A percentile compares a stretch with the other conserved stretches of the same genome.
phyloP scores from a whole-genome alignment of 2,329 filamentous ascomycete genomes.

The Calonectria hongkongensis region DNA sequence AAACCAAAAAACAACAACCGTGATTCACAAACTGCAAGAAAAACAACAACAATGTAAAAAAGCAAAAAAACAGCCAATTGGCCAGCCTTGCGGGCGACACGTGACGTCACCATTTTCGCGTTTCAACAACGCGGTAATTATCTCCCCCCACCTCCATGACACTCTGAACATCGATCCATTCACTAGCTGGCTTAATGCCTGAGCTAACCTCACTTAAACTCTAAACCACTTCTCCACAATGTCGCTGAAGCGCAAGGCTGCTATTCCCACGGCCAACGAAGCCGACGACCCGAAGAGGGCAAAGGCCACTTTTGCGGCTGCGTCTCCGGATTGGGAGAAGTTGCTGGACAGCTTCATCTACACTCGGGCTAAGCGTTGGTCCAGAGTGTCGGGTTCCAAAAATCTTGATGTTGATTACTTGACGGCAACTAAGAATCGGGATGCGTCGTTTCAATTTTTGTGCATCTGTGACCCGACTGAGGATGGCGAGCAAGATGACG shows the following conservation, averaged over 20 bases:
- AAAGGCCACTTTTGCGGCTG: not conserved
- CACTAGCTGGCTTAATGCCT: too few species aligned
- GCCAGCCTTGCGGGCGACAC: too few species aligned
- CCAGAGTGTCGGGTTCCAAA: not conserved
- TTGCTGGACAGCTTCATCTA: not conserved
- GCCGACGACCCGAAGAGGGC: not conserved
- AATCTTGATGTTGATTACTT: not conserved
- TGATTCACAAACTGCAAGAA: too few species aligned
- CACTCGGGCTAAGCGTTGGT: not conserved
- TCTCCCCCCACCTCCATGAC: too few species aligned
- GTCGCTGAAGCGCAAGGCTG: conserved; percentile 8
- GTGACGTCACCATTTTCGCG: too few species aligned
- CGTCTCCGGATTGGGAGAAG: not conserved
- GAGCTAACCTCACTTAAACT: too few species aligned
- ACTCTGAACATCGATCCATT: too few species aligned
- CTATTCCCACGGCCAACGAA: not conserved
- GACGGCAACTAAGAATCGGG: not conserved
- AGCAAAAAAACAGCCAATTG: too few species aligned
- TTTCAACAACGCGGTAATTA: too few species aligned
- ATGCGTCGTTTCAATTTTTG: not conserved
- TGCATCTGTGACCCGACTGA: not conserved
- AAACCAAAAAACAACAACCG: too few species aligned
- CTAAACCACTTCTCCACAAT: not conserved
- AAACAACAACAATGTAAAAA: too few species aligned
- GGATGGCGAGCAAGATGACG: not conserved